Evolutionary conservation across 768 basidiomycete genomes (phyloP).

Genomic region (Tylopilus felleus): DNA sequence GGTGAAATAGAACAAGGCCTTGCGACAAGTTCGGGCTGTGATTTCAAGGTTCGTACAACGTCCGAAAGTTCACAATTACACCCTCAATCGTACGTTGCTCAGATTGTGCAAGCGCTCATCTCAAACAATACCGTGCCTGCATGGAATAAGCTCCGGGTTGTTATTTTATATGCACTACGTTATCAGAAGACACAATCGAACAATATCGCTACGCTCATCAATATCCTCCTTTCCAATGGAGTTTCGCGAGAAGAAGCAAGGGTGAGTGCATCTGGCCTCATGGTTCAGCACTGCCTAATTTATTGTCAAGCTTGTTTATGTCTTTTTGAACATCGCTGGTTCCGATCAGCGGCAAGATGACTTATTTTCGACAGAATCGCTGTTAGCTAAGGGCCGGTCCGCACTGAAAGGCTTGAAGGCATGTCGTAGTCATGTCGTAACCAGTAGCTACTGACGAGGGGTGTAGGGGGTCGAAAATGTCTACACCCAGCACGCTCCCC

Average conservation of each 20-base stretch:
- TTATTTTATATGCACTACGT: conserved; percentile 88
- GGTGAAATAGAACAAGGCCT: conserved; percentile 97
- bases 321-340: conserved; percentile 88
- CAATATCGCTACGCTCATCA: conserved; percentile 79
- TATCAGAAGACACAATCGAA: conserved; percentile 87
- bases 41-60: conserved; percentile 63
- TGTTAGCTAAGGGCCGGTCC: conserved; percentile 90
- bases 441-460: conserved; percentile 5
- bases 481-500: conserved; percentile 95
- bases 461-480: conserved; percentile 95
- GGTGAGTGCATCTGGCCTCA: conserved; percentile 34
- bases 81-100: conserved; percentile 1
- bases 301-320: conserved; percentile 75
- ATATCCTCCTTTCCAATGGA: conserved; percentile 70
- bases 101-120: conserved; percentile 84
- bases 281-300: conserved; percentile 9
- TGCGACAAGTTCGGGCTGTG: conserved; percentile 87
- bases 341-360: conserved; percentile 97
- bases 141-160: conserved; percentile 84
- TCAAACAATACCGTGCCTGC: conserved; percentile 62
- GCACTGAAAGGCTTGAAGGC: conserved; percentile 96
- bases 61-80: neutral
- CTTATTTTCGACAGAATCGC: conserved; percentile 90
- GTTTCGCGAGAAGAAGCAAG: conserved; percentile 73
- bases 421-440: conserved; percentile 5